Percentiles rank a stretch among this genome's conserved stretches.
Conservation (phyloP, 108 stramenopile species). For the Fistulifera pelliculosa region DNA sequence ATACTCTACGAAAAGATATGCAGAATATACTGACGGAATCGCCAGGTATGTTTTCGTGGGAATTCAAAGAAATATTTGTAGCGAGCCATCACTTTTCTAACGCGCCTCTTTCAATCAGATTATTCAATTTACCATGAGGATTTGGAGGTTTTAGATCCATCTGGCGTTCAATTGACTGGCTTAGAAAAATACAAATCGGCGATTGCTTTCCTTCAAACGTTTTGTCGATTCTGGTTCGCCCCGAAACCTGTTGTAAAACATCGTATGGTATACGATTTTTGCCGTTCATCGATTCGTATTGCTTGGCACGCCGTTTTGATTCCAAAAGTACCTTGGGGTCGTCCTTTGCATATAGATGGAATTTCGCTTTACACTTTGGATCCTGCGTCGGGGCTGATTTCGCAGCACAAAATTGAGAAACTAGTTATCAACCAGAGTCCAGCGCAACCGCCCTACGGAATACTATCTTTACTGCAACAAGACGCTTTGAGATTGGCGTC, state of each 20-base stretch:
- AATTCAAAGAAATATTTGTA: too few species aligned
- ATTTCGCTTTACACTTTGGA: conserved; percentile 64
- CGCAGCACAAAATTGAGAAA: conserved; percentile 69
- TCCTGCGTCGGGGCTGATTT: conserved; percentile 45
- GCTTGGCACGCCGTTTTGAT: conserved; percentile 63
- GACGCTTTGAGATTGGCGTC: conserved; percentile 8
- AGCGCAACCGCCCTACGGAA: conserved; percentile 56
- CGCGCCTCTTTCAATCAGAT: conserved; percentile 34
- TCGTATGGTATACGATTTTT: conserved; percentile 77
- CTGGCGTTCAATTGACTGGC: conserved; percentile 50
- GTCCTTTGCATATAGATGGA: conserved; percentile 63
- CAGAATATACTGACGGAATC: conserved; percentile 47
- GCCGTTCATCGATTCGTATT: conserved; percentile 58
- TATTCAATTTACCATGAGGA: conserved; percentile 62
- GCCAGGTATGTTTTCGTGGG: conserved; percentile 47
- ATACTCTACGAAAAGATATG: conserved; percentile 62
- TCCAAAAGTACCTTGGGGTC: conserved; percentile 48
- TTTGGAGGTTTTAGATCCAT: conserved; percentile 48
- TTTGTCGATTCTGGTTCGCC: conserved; percentile 51
- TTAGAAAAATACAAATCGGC: conserved; percentile 56
- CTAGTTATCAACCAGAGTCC: conserved; percentile 61
- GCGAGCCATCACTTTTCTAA: not conserved
- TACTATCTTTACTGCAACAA: conserved; percentile 31
- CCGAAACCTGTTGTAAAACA: conserved; percentile 38
- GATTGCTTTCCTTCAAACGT: conserved; percentile 40